phyloP scores from a whole-genome alignment of 495 filamentous ascomycete genomes.

The Choiromyces venosus region DNA sequence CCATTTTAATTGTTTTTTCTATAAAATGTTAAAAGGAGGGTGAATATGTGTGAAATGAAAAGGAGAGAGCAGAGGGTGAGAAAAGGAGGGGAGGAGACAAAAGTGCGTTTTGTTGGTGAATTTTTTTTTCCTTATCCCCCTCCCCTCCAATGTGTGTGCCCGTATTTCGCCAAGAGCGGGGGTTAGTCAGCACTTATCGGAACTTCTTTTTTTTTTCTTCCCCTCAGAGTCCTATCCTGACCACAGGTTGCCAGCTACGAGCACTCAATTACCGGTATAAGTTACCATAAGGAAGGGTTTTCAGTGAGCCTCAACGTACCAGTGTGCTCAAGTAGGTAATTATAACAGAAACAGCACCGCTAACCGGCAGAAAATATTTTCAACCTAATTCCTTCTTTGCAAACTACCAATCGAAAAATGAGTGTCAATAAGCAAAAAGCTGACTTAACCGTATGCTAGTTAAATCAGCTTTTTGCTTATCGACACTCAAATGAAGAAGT shows the following conservation, averaged over 20 bases:
- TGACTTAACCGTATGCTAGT: too few species aligned
- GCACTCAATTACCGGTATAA: background rate
- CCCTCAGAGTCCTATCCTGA: background rate
- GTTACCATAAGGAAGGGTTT: background rate
- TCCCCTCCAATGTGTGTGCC: slow-evolving; percentile 31
- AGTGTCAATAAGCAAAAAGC: too few species aligned
- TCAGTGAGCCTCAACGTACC: background rate
- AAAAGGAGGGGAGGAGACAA: slow-evolving; percentile 28
- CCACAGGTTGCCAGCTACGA: too few species aligned
- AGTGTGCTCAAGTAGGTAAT: slow-evolving; percentile 2
- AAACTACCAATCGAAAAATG: background rate
- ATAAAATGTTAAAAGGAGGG: slow-evolving; percentile 19
- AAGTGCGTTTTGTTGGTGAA: slow-evolving; percentile 37
- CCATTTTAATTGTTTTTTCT: slow-evolving; percentile 54
- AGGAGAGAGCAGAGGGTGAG: slow-evolving; percentile 19
- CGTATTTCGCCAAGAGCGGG: slow-evolving; percentile 29
- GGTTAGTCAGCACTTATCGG: slow-evolving; percentile 15
- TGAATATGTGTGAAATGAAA: slow-evolving; percentile 23
- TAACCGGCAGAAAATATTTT: background rate
- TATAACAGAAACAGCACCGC: slow-evolving; percentile 4
- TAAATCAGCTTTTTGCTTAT: too few species aligned
- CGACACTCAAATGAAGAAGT: too few species aligned
- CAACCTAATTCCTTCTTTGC: background rate
- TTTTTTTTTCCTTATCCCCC: slow-evolving; percentile 33
- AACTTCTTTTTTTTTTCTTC: background rate